Evolutionary conservation across 1,139 yeast genomes (phyloP).

Genomic region (Wickerhamomyces sp.): DNA sequence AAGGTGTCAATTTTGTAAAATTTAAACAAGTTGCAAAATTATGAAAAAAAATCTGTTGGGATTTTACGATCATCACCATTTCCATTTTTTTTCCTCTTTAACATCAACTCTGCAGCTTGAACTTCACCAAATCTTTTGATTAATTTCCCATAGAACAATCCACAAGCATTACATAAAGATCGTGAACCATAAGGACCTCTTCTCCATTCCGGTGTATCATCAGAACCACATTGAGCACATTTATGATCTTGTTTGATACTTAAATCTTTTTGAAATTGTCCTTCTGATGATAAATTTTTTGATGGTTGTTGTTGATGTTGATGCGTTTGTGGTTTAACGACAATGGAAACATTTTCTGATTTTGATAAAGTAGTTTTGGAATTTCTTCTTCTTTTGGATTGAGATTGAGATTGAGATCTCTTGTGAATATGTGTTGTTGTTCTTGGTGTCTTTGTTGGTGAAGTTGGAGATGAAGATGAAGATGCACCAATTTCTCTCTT

Average conservation of each 20-base stretch:
- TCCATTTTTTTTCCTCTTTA: constrained; percentile 18
- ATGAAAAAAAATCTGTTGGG: constrained; percentile 13
- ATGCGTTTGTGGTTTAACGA: constrained; percentile 12
- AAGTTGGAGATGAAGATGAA: background rate
- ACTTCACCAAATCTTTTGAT: constrained; percentile 51
- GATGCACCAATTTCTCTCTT: background rate
- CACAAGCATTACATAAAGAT: constrained; percentile 79
- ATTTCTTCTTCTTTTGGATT: constrained; percentile 4
- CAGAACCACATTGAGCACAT: constrained; percentile 61
- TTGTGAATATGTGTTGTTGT: background rate
- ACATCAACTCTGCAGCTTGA: constrained; percentile 19
- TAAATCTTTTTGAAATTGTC: constrained; percentile 15
- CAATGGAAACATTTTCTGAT: constrained; percentile 7
- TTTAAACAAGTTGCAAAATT: constrained; percentile 19
- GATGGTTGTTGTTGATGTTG: constrained; percentile 3
- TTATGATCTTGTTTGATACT: constrained; percentile 11
- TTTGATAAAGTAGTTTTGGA: constrained; percentile 1
- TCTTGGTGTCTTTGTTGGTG: too few species aligned
- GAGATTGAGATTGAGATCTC: too few species aligned
- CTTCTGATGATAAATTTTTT: constrained; percentile 2
- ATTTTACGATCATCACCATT: constrained; percentile 23
- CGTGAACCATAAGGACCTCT: constrained; percentile 74
- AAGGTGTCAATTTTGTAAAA: constrained; percentile 55
- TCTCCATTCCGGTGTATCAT: constrained; percentile 82
- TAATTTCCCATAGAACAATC: constrained; percentile 67